Percentiles rank a stretch among this genome's conserved stretches.
Evolutionary conservation across 2,329 filamentous ascomycete genomes (phyloP).

Genomic region (Ustulina deusta): DNA sequence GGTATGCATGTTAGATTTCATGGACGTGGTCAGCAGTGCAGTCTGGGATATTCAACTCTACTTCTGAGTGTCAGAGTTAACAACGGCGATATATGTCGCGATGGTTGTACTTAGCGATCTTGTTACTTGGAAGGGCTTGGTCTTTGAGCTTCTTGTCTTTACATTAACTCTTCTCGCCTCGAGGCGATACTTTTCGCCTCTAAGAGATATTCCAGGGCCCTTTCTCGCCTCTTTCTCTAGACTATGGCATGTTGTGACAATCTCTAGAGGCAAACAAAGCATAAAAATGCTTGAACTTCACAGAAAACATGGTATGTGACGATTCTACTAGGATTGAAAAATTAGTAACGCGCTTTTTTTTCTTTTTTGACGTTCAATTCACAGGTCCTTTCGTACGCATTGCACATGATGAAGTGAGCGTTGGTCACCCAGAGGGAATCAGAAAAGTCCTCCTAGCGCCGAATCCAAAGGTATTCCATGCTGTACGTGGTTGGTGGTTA

Average conservation of each 20-base stretch:
- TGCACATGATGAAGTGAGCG: constrained; percentile 57
- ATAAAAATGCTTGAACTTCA: constrained; percentile 53
- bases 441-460: constrained; percentile 52
- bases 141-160: not conserved
- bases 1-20: not conserved
- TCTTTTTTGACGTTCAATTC: not conserved
- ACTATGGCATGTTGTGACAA: constrained; percentile 55
- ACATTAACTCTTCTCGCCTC: constrained; percentile 5
- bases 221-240: constrained; percentile 55
- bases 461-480: constrained; percentile 49
- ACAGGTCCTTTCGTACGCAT: constrained; percentile 58
- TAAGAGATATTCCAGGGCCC: constrained; percentile 57
- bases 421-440: constrained; percentile 57
- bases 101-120: constrained; percentile 11
- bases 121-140: constrained; percentile 2
- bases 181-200: constrained; percentile 53
- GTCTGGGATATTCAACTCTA: not conserved
- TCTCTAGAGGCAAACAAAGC: constrained; percentile 55
- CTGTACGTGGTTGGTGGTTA: not conserved
- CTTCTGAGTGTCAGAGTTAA: not conserved
- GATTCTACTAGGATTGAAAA: not conserved
- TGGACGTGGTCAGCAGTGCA: not conserved
- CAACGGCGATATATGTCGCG: not conserved
- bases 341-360: not conserved
- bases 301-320: constrained; percentile 53